Evolutionary conservation across 495 filamentous ascomycete genomes (phyloP).

Genomic region (Neurospora intermedia): DNA sequence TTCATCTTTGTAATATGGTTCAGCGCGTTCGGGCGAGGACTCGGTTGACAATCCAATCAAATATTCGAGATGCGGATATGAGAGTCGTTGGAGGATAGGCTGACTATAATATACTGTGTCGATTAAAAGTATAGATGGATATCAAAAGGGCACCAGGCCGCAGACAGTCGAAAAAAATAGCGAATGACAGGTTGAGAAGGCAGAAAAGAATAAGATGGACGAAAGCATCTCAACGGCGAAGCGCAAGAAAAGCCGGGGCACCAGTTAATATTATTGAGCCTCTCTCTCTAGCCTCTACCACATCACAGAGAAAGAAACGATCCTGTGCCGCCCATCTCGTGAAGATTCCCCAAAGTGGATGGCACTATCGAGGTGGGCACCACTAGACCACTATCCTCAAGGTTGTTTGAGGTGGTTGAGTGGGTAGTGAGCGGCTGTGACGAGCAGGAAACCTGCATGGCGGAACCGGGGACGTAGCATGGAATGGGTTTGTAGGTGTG

Average conservation of each 20-base stretch:
- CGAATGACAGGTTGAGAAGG: not conserved
- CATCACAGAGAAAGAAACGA: slow-evolving; percentile 3
- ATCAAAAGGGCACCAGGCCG: not conserved
- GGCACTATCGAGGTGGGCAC: slow-evolving; percentile 1
- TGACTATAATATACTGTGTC: not conserved
- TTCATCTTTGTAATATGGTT: slow-evolving; percentile 9
- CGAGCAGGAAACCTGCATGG: not conserved
- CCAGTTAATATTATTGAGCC: not conserved
- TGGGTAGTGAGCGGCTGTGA: not conserved
- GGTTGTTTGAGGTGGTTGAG: not conserved
- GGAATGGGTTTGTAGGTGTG: not conserved
- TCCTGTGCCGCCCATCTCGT: slow-evolving; percentile 12
- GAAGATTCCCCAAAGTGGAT: slow-evolving; percentile 2
- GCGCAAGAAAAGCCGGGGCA: not conserved
- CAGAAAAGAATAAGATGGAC: not conserved
- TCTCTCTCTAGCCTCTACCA: not conserved
- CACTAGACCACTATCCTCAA: not conserved
- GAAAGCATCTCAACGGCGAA: not conserved
- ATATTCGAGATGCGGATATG: not conserved
- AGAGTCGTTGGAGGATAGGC: not conserved
- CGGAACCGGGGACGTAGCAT: not conserved
- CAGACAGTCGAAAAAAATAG: not conserved
- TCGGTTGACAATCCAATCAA: not conserved
- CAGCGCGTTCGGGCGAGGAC: not conserved
- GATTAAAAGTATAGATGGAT: not conserved